These are phyloP conservation scores for Protoeuglena noctilucae DNA, from an alignment of 139 green algal species.

Conservation along the genomic window DNA sequence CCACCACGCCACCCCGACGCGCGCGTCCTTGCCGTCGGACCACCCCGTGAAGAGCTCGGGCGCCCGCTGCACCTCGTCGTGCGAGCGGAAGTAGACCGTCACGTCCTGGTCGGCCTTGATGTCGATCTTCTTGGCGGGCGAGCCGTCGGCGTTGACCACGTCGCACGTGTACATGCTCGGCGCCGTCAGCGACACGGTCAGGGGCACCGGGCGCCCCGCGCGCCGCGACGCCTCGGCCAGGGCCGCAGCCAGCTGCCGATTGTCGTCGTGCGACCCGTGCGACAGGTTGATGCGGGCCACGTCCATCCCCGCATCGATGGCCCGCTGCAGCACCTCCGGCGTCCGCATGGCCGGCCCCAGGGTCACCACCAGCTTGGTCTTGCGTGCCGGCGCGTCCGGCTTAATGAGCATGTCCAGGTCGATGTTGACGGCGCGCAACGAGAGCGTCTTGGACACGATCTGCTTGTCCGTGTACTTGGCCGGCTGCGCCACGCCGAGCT, in stretches of 20 bases:
- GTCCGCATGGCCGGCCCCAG: constrained; percentile 25
- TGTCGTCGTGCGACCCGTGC: constrained; percentile 20
- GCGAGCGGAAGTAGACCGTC: neutral
- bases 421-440: constrained; percentile 23
- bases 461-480: constrained; percentile 11
- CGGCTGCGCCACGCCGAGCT: constrained; percentile 23
- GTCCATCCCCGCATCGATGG: constrained; percentile 40
- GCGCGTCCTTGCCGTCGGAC: neutral
- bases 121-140: neutral
- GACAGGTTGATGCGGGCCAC: constrained; percentile 50
- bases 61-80: neutral
- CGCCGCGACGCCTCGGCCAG: constrained; percentile 18
- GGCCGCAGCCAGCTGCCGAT: constrained; percentile 10
- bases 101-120: constrained; percentile 2
- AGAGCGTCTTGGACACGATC: constrained; percentile 19
- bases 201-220: constrained; percentile 36
- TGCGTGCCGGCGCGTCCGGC: constrained; percentile 10
- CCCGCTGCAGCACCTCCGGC: constrained; percentile 18
- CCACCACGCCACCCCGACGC: neutral
- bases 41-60: neutral
- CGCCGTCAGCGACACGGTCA: constrained; percentile 44
- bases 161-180: neutral
- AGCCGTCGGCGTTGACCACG: neutral
- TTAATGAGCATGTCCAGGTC: constrained; percentile 27
- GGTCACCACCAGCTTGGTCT: constrained; percentile 50